A percentile compares a stretch with the other conserved stretches of the same genome.
Conservation (phyloP, 305 asterid genomes). For the Rubia occidens region DNA sequence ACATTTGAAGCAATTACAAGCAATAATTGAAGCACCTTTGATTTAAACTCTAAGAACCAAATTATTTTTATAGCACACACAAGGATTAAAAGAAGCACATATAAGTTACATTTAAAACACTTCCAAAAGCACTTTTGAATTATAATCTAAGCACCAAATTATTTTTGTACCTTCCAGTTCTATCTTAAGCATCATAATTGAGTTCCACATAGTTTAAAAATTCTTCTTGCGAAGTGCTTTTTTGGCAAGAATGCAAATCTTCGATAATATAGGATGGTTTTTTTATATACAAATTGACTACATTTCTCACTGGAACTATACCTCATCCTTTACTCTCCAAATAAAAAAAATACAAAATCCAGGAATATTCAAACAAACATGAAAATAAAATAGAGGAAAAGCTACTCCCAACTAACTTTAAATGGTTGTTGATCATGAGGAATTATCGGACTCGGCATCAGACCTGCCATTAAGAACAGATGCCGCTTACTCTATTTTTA, state of each 20-base stretch:
- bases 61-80: no score
- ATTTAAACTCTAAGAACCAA: no score
- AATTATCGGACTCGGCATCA: constrained; percentile 15
- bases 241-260: constrained; percentile 1
- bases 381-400: constrained; percentile 8
- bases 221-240: no score
- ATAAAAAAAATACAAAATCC: not conserved
- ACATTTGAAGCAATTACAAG: no score
- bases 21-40: no score
- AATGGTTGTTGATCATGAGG: constrained; percentile 6
- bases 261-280: not conserved
- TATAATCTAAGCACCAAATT: no score
- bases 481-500: constrained; percentile 55
- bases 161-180: no score
- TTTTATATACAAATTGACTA: constrained; percentile 8
- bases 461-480: constrained; percentile 17
- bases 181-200: no score
- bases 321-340: constrained; percentile 9
- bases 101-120: no score
- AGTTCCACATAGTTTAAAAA: no score
- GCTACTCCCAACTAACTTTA: not conserved
- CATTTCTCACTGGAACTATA: constrained; percentile 13
- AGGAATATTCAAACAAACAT: constrained; percentile 4
- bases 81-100: no score
- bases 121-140: no score